Evolutionary conservation across 495 filamentous ascomycete genomes (phyloP), one percentile per base, ranked within the genome.

Genomic region (Tuber umbilicatum): DNA sequence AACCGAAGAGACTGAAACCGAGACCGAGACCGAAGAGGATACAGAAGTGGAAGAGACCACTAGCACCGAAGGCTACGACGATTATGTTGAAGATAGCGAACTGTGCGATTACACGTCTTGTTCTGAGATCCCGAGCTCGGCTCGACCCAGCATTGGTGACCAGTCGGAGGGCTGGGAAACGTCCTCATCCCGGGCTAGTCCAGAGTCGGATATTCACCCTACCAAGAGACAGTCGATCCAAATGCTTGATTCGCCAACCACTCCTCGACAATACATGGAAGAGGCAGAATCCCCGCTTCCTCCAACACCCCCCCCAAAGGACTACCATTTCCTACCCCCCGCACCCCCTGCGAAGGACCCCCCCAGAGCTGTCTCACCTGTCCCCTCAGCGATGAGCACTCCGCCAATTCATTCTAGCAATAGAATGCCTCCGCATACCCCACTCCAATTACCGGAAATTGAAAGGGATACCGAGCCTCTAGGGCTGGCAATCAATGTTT

Each of bases 251-350:
- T 80, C 81, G 69, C 81, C 81, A 35, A 78, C 80, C 27, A 82
- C 81, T 72, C 80, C 81, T 41, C 80, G 81, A 31, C 81, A 82
- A 64, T 71, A 74, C 45, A 75, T 80, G 23, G 80, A 80, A 50
- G 74, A 64, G 41, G 55, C 70, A 39, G 78, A 81, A 35, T 78
- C 75, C 35, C 77, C 80, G n/a, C 80, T 78, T 64, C 80, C 81
- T 35, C 81, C 81, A 71, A 82, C 81, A 5, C 81, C 81, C 14
- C 81, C 81, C 40, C 81, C 81, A 39, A 82, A 82, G 69, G 81
- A 82, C 75, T 75, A 67, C 60, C 79, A 73, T 71, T 78, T 80
- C 72, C 55, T 80, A 19, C 78, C 78, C 74, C 81, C 81, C 70
- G 74, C 75, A 68, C 81, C 75, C 69, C 79, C 79, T 70, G 74